Evolutionary conservation across 2,329 filamentous ascomycete genomes (phyloP), one percentile per base, ranked within the genome.

Genomic region (Paecilomyces variotii): DNA sequence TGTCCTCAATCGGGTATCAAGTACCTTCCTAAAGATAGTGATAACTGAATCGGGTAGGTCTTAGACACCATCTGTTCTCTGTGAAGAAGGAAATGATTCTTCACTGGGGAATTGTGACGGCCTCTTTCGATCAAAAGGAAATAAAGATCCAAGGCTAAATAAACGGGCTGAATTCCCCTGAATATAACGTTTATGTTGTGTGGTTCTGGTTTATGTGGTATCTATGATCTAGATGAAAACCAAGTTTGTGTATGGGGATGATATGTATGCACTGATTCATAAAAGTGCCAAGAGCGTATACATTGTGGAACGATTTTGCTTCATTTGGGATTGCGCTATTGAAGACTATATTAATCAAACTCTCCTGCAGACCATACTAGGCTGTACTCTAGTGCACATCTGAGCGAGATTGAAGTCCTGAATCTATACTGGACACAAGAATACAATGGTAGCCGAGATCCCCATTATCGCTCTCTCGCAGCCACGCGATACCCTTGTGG

Each of bases 1-100:
- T 92, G 89, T 70, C 84, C 87, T 0, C 68, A 70, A 39, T 79
- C 74, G 0, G 85, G 84, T 2, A 84, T 91, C 68, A 83, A 82
- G 66, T 90, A 90, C 69, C 72, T 83, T 7, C 84, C 85, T 34
- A 89, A 89, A 73, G 71, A 66, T 45, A 45, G 7, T 14, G 9
- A 34, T 34, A 19, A 45, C 39, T 45, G 39, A 45, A 19, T 19
- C 14, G 39, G 19, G n/a, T 9, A 45, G 2, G 19, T 34, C 32
- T 34, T 3, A 9, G 39, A 7, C 19, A 2, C 4, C 2, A 19
- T 45, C n/a, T 9, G 19, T 45, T 45, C 14, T 39, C 6, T 39
- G 9, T 45, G 19, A n/a, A 45, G 39, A 34, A 1, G n/a, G n/a
- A 45, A 9, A n/a, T n/a, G 39, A 19, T 32, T 32, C 11, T 32